Conservation (phyloP, 768 basidiomycete species). For the Erythrobasidium yunnanense region DNA sequence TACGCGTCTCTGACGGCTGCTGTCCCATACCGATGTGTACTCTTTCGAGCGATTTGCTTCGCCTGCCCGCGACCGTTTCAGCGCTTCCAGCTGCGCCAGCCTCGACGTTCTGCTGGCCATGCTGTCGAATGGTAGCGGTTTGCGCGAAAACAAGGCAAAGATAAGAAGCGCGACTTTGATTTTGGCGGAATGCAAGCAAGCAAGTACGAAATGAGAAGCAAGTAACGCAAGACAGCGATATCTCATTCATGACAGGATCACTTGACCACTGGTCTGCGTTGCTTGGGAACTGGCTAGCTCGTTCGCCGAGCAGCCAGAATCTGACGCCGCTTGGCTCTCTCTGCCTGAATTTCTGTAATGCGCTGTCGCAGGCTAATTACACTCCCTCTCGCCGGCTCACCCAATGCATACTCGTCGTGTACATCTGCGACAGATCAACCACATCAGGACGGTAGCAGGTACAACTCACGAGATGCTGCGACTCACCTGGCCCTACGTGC, state of each 20-base stretch:
- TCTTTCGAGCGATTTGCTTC: constrained; percentile 40
- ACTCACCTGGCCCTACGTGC: neutral
- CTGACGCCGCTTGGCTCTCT: neutral
- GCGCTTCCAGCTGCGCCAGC: constrained; percentile 39
- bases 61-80: constrained; percentile 41
- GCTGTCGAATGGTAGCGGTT: no score
- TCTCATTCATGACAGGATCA: no score
- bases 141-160: no score
- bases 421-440: no score
- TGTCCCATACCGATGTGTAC: constrained; percentile 39
- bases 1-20: constrained; percentile 14
- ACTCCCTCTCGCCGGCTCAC: neutral
- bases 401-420: neutral
- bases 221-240: no score
- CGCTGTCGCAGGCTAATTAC: neutral
- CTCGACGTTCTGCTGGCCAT: constrained; percentile 23
- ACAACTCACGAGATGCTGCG: neutral
- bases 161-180: no score
- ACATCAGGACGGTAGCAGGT: no score
- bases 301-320: no score
- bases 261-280: no score
- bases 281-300: no score
- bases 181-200: no score
- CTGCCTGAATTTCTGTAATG: neutral
- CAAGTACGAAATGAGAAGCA: no score